Percentiles rank a stretch among this genome's conserved stretches.
phyloP scores from a whole-genome alignment of 495 filamentous ascomycete species.

The Aspergillus homomorphus region DNA sequence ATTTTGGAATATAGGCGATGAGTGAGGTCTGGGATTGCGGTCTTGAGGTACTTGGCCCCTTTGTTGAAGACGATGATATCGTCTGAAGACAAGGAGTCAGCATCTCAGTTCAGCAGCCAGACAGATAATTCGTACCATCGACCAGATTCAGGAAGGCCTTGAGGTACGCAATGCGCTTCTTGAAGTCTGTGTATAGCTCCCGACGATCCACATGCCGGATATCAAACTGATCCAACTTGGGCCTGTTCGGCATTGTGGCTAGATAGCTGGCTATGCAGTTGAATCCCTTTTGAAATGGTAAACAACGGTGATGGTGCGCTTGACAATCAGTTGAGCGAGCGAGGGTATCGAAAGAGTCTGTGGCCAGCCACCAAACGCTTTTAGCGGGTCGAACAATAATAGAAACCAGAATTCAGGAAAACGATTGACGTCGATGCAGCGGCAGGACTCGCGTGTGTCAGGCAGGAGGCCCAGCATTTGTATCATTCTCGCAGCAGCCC shows the following conservation, averaged over 20 bases:
- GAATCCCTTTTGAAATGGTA: neutral
- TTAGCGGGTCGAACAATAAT: neutral
- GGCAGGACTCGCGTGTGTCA: neutral
- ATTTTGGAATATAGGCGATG: conserved; percentile 65
- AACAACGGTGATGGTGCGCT: neutral
- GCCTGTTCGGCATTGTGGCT: neutral
- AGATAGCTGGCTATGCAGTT: neutral
- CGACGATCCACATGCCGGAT: conserved; percentile 51
- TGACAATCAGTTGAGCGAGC: neutral
- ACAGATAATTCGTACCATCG: conserved; percentile 37
- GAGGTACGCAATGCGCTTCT: conserved; percentile 55
- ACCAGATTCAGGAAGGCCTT: conserved; percentile 62
- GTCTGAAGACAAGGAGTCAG: conserved; percentile 28
- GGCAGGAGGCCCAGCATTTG: neutral
- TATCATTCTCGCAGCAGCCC: neutral
- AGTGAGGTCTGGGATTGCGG: conserved; percentile 49
- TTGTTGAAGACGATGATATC: conserved; percentile 55
- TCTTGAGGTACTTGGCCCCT: conserved; percentile 60
- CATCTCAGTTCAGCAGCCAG: neutral
- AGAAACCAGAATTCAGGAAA: neutral
- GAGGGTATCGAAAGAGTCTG: neutral
- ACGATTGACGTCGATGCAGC: neutral
- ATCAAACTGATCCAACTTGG: neutral
- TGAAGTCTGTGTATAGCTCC: conserved; percentile 57
- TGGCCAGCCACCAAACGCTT: neutral